Evolutionary conservation across 2,329 filamentous ascomycete species (phyloP).

Genomic region (Calonectria pseudoreteaudii): DNA sequence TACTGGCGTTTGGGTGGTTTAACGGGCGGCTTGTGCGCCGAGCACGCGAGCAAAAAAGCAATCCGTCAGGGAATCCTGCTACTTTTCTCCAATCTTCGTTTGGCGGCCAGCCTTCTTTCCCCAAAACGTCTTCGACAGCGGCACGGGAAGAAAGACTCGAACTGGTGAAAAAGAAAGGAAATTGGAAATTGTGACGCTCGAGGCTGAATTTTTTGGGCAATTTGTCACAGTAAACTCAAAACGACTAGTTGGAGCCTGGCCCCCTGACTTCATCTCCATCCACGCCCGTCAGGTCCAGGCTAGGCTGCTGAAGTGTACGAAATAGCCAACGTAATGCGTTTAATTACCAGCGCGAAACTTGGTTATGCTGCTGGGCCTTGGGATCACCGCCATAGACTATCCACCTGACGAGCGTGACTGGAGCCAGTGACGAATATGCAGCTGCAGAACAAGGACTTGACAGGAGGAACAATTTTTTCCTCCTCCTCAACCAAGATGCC

Average conservation of each 20-base stretch:
- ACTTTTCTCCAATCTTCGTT: background rate
- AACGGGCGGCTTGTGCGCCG: background rate
- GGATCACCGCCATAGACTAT: background rate
- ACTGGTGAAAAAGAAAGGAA: slow-evolving; percentile 26
- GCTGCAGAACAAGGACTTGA: background rate
- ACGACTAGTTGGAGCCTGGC: slow-evolving; percentile 6
- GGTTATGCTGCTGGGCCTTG: slow-evolving; percentile 1
- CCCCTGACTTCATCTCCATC: slow-evolving; percentile 16
- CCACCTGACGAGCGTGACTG: background rate
- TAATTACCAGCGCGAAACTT: slow-evolving; percentile 15
- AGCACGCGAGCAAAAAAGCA: slow-evolving; percentile 16
- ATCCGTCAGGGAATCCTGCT: background rate
- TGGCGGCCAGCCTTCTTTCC: background rate
- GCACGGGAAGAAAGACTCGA: slow-evolving; percentile 12
- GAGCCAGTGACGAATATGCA: background rate
- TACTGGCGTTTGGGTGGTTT: background rate
- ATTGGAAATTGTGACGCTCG: slow-evolving; percentile 17
- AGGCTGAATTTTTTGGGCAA: slow-evolving; percentile 8
- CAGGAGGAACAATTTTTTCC: background rate
- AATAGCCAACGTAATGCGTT: slow-evolving; percentile 11
- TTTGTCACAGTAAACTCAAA: slow-evolving; percentile 26
- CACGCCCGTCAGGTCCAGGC: background rate
- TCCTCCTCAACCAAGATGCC: background rate
- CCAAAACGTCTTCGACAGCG: background rate
- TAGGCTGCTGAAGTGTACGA: slow-evolving; percentile 10